Percentiles rank a stretch among this genome's conserved stretches.
These are phyloP conservation scores for Cryptosporidium sp. DNA, from an alignment of 169 alveolate species.

Conservation along the genomic window DNA sequence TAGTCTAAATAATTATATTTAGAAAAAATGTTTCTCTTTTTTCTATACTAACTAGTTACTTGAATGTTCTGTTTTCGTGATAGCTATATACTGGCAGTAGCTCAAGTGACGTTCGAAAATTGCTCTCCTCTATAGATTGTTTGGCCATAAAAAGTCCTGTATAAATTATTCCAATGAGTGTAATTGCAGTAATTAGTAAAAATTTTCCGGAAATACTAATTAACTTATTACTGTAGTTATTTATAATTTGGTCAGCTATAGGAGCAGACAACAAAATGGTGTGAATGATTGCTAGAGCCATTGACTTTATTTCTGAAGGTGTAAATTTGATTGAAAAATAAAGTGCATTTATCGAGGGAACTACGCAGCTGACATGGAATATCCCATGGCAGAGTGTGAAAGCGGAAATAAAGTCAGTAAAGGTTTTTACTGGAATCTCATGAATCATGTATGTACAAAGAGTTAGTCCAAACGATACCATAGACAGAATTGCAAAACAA, in stretches of 20 bases:
- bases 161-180: constrained; percentile 22
- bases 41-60: background rate
- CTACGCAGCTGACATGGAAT: constrained; percentile 19
- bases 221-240: background rate
- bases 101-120: background rate
- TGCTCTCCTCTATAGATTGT: background rate
- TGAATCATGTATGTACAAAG: constrained; percentile 28
- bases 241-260: constrained; percentile 12
- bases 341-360: constrained; percentile 27
- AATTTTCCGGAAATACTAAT: constrained; percentile 12
- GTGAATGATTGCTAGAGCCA: constrained; percentile 18
- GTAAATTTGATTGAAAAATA: constrained; percentile 19
- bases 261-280: constrained; percentile 36
- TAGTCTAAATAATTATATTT: background rate
- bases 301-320: background rate
- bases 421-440: constrained; percentile 61
- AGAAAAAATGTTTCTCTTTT: background rate
- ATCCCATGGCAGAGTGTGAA: constrained; percentile 69
- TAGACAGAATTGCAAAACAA: constrained; percentile 44
- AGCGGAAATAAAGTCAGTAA: constrained; percentile 51
- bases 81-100: constrained; percentile 30
- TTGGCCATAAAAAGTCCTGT: constrained; percentile 28
- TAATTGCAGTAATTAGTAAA: constrained; percentile 12
- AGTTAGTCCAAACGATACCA: constrained; percentile 63
- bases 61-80: background rate